Conservation (phyloP, 345 rosid genomes). For the Eucalyptus cloeziana region DNA sequence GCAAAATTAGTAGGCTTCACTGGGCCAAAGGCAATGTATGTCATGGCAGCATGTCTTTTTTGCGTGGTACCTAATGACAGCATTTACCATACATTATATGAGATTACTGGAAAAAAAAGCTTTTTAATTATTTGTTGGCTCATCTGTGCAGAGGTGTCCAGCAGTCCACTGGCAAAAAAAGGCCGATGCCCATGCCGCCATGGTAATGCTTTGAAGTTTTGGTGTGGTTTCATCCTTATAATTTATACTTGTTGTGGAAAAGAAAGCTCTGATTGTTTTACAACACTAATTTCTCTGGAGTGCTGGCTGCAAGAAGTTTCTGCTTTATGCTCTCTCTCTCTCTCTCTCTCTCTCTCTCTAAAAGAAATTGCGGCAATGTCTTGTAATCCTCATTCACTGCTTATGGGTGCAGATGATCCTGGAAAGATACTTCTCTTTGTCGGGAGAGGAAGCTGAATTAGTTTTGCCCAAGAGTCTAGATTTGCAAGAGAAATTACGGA, state of each 20-base stretch:
- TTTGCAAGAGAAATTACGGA: no score
- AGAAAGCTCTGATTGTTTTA: neutral
- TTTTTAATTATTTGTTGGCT: no score
- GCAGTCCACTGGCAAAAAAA: no score
- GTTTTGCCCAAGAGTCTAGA: constrained; percentile 45
- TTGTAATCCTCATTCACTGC: neutral
- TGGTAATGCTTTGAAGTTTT: constrained; percentile 23
- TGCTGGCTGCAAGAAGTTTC: neutral
- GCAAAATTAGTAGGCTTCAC: no score
- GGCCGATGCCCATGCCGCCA: constrained; percentile 74
- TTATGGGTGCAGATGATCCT: constrained; percentile 50
- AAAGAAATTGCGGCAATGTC: neutral
- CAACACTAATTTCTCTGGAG: neutral
- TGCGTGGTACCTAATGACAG: no score
- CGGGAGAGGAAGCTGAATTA: constrained; percentile 52
- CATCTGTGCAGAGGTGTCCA: no score
- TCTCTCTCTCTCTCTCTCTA: no score
- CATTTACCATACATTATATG: no score
- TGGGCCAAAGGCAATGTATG: no score
- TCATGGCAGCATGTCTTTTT: no score
- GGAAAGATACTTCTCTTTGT: constrained; percentile 65
- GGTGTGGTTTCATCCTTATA: neutral
- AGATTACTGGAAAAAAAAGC: no score
- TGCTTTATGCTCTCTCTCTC: no score
- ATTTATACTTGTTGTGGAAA: neutral